These are phyloP conservation scores for Globisporangium parvum DNA, from an alignment of 352 stramenopile genomes.

Conservation along the genomic window DNA sequence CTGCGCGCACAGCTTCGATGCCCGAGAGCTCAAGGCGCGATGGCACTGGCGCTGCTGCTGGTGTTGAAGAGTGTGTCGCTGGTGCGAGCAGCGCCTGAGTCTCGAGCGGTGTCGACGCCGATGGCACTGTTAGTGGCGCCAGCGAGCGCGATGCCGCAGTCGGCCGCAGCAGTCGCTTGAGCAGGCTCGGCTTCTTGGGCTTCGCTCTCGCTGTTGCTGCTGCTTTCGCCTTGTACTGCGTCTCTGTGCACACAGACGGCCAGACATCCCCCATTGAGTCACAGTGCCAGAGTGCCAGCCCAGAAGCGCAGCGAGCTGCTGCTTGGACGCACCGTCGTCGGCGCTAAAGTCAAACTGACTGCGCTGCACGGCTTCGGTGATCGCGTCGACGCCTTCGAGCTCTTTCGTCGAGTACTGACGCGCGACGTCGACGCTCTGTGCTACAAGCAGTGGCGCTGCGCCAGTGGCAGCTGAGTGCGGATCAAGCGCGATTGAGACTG, in stretches of 20 bases:
- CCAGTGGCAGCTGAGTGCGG: too few species aligned
- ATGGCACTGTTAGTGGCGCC: background rate
- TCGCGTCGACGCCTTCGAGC: constrained; percentile 22
- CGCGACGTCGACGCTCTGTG: background rate
- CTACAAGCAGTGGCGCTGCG: background rate
- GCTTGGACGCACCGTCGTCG: constrained; percentile 13
- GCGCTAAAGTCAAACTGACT: constrained; percentile 23
- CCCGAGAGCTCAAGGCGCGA: constrained; percentile 26
- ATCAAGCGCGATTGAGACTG: background rate
- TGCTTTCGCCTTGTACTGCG: constrained; percentile 8
- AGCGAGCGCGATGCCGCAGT: background rate
- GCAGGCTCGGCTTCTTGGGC: constrained; percentile 7
- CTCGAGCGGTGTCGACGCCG: background rate
- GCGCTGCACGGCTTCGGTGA: constrained; percentile 22
- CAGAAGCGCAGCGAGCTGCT: background rate
- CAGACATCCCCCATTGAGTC: too few species aligned
- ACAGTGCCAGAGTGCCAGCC: too few species aligned
- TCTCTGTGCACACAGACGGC: constrained; percentile 2
- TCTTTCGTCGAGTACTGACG: constrained; percentile 10
- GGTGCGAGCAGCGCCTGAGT: too few species aligned
- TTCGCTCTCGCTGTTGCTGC: background rate
- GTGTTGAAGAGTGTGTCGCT: background rate
- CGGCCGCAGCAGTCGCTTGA: constrained; percentile 8
- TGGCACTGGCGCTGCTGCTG: background rate
- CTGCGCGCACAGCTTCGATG: constrained; percentile 34